These are phyloP conservation scores for Leptographium flavum DNA, from an alignment of 2,329 filamentous ascomycete genomes.

Conservation along the genomic window DNA sequence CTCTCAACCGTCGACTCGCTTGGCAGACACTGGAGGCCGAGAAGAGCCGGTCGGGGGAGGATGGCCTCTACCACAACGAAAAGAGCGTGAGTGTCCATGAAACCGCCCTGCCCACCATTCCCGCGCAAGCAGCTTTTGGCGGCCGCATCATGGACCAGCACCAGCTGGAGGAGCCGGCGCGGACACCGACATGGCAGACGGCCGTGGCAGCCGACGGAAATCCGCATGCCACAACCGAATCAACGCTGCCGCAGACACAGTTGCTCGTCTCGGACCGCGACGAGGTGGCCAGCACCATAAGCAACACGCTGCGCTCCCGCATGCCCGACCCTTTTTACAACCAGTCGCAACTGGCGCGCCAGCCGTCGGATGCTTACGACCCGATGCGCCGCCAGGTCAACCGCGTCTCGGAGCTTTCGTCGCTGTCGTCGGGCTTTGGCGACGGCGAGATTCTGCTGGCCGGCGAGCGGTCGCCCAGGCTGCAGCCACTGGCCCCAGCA, in stretches of 20 bases:
- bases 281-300: constrained; percentile 1
- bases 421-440: constrained; percentile 49
- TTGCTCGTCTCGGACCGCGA: too few relatives aligned
- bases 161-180: not conserved
- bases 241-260: too few relatives aligned
- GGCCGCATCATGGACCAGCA: too few relatives aligned
- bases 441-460: constrained; percentile 39
- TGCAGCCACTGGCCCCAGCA: too few relatives aligned
- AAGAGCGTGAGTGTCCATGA: not conserved
- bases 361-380: constrained; percentile 22
- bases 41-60: not conserved
- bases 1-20: constrained; percentile 15
- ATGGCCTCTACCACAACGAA: not conserved
- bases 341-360: constrained; percentile 23
- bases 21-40: constrained; percentile 19
- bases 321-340: constrained; percentile 24
- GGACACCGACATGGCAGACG: too few relatives aligned
- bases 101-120: not conserved
- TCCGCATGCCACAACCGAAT: too few relatives aligned
- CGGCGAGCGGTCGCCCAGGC: constrained; percentile 11
- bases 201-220: too few relatives aligned
- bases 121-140: not conserved
- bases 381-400: constrained; percentile 21
- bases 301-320: constrained; percentile 19
- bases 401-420: constrained; percentile 38